Evolutionary conservation across 345 rosid species (phyloP), one percentile per base, ranked within the genome.

Genomic region (Carallia pectinifolia): DNA sequence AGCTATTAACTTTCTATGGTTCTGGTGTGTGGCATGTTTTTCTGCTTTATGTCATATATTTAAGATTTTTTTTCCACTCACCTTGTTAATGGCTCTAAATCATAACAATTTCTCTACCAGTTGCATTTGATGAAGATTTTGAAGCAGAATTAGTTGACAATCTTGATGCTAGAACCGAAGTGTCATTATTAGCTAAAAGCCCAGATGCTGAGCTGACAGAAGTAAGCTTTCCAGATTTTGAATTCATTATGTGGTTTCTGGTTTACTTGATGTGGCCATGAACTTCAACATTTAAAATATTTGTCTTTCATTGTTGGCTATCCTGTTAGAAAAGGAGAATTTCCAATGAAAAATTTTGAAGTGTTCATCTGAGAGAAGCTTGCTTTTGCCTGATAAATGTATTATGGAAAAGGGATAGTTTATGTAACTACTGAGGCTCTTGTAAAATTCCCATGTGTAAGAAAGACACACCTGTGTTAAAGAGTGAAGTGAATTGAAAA

Each of bases 81-180:
- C 30, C 73, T 59, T 56, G 60, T 18, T 55, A 40, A 65, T 37
- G 17, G 66, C 47, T 71, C 58, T 34, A 2, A 59, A 17, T 53
- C 19, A 36, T 47, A 52, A n/a, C 39, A 4, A 52, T 74, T 68
- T 65, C 44, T 31, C 15, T 78, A 34, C 61, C 74, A 94, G 98
- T 94, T 83, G 95, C 94, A 73, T 94, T 91, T 86, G 98, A 94
- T 68, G 98, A 94, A 84, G 98, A 94, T 85, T 94, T 94, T 86
- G 98, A 94, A 82, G 92, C 88, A 64, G 98, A 94, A 81, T 79
- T 91, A 77, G 69, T 81, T 66, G 97, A 89, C 70, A 94, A 88
- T 83, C 76, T 58, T 56, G 96, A 91, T 74, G 96, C 97, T 62
- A 89, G 82, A 80, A 86, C 72, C 59, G 97, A 94, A 86, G 90